These are phyloP conservation scores for Trichophyton schoenleinii DNA, from an alignment of 2,329 filamentous ascomycete genomes.

Conservation along the genomic window DNA sequence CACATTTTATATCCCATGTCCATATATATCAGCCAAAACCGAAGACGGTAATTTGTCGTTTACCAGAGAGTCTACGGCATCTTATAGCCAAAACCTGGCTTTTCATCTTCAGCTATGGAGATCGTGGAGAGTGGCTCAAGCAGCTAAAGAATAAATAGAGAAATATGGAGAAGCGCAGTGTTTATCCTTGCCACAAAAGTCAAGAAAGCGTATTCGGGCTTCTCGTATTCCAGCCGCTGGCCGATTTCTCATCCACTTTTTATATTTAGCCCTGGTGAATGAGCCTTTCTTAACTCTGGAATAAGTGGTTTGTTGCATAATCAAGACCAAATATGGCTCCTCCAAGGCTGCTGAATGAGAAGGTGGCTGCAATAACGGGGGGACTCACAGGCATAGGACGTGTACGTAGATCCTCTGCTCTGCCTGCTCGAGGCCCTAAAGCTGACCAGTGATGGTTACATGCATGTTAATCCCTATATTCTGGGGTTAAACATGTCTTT, in stretches of 20 bases:
- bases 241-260: background rate
- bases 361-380: constrained; percentile 76
- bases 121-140: background rate
- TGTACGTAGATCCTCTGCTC: constrained; percentile 15
- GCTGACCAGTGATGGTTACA: background rate
- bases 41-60: background rate
- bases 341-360: constrained; percentile 49
- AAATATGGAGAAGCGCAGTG: background rate
- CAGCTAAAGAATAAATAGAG: background rate
- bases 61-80: background rate
- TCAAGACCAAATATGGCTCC: background rate
- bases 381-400: constrained; percentile 77
- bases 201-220: background rate
- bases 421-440: background rate
- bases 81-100: background rate
- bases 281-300: background rate
- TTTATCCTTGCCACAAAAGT: background rate
- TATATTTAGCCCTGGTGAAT: background rate
- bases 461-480: background rate
- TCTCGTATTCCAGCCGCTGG: background rate
- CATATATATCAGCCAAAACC: background rate
- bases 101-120: background rate
- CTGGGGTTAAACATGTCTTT: background rate
- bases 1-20: background rate
- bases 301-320: background rate